Conservation (phyloP, 805 yeast species). For the Starmera pachycereana region DNA sequence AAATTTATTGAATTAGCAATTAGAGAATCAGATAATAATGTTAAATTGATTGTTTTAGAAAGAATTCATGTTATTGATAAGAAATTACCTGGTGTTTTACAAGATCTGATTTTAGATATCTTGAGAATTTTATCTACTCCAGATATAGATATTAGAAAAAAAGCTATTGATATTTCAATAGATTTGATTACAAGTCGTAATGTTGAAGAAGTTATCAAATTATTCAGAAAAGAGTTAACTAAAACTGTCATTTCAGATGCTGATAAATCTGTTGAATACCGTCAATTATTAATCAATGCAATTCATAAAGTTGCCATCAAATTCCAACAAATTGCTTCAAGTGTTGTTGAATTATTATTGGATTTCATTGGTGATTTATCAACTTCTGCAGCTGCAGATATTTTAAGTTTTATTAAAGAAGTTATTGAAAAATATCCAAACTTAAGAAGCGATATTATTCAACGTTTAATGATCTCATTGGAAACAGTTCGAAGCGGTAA, state of each 20-base stretch:
- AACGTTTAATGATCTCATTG: conserved; percentile 51
- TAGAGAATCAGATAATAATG: conserved; percentile 91
- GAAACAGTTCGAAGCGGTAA: conserved; percentile 72
- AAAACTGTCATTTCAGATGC: conserved; percentile 57
- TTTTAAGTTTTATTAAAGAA: conserved; percentile 85
- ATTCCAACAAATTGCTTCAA: conserved; percentile 85
- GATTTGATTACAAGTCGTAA: conserved; percentile 75
- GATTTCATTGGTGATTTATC: conserved; percentile 82
- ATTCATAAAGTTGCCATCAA: conserved; percentile 83
- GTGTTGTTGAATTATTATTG: conserved; percentile 78
- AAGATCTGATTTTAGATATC: conserved; percentile 77
- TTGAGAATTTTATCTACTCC: conserved; percentile 79
- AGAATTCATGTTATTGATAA: conserved; percentile 69
- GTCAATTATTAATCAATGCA: conserved; percentile 79
- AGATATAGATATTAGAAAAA: conserved; percentile 82
- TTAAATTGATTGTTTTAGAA: conserved; percentile 85
- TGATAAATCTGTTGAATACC: conserved; percentile 76
- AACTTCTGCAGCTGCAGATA: conserved; percentile 80
- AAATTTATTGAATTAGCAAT: conserved; percentile 83
- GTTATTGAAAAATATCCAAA: conserved; percentile 88
- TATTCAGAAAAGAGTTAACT: conserved; percentile 84
- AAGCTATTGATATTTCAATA: conserved; percentile 79
- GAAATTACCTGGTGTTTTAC: conserved; percentile 71
- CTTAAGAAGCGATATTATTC: conserved; percentile 54
- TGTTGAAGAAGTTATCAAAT: conserved; percentile 86